A percentile compares a stretch with the other conserved stretches of the same genome.
These are phyloP conservation scores for Pseudogymnoascus sp. DNA, from an alignment of 2,329 filamentous ascomycete genomes.

Conservation along the genomic window DNA sequence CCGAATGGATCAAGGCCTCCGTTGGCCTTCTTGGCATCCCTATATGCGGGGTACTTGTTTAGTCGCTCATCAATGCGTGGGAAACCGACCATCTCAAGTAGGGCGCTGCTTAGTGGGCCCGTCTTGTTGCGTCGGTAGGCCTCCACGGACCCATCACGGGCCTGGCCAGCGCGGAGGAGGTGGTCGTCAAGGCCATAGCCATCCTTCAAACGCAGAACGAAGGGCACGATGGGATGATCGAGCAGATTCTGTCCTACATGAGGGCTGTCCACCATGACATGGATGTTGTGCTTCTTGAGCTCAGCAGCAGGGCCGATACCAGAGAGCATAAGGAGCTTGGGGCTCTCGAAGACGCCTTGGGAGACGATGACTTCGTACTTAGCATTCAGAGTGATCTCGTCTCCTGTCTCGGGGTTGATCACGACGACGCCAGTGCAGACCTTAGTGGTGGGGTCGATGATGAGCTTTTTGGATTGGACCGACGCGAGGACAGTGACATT, in stretches of 20 bases:
- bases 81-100: constrained; percentile 48
- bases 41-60: constrained; percentile 42
- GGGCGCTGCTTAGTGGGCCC: constrained; percentile 36
- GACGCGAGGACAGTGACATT: constrained; percentile 48
- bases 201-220: constrained; percentile 37
- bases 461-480: constrained; percentile 45
- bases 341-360: constrained; percentile 11
- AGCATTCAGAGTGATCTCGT: constrained; percentile 41
- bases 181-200: constrained; percentile 34
- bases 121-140: constrained; percentile 35
- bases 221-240: constrained; percentile 35
- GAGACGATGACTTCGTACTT: constrained; percentile 31
- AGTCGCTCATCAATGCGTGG: constrained; percentile 51
- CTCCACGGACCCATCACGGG: constrained; percentile 33
- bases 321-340: constrained; percentile 12
- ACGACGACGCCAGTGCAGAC: constrained; percentile 39
- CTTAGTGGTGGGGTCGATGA: constrained; percentile 39
- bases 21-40: constrained; percentile 35
- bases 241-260: constrained; percentile 30
- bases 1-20: constrained; percentile 45
- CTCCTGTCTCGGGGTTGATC: constrained; percentile 32
- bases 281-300: constrained; percentile 27
- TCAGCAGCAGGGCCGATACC: constrained; percentile 21
- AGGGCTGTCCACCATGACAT: constrained; percentile 23
- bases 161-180: constrained; percentile 30